Evolutionary conservation across 202 grass and related monocot genomes (phyloP), one percentile per base, ranked within the genome.

Genomic region (Panicum virgatum): DNA sequence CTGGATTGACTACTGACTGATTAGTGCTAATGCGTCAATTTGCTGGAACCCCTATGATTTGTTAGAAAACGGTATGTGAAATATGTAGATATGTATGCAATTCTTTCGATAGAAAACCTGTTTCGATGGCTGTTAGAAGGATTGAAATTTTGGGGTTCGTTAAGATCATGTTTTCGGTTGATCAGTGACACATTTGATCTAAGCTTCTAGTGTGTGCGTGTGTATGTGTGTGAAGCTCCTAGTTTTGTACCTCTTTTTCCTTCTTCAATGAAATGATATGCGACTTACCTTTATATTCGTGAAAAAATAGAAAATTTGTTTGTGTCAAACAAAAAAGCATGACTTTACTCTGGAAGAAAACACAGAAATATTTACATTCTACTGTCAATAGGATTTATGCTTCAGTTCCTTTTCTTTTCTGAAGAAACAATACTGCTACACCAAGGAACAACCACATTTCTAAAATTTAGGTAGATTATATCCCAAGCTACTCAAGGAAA

Each of bases 381-480:
- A 51, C 12, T 19, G 39, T 60, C 9, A 0, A 16, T 66, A 53
- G 37, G 4, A 26, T 80, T 43, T 38, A 29, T 69, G 14, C 6
- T 0, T 18, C 27, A 13, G 7, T 23, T 47, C 46, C 8, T 79
- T 82, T 82, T 44, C 4, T 59, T 61, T 29, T 65, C 6, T 62
- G 57, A 62, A 62, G 7, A 27, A 52, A 51, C 27, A 39, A 3
- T 50, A 9, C 32, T 34, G 32, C 32, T 34, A 34, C 32, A 34
- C 32, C 32, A 34, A 34, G 32, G 32, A 34, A 34, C 32, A 73
- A 15, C 10, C 14, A 16, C 19, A 9, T 37, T 67, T 84, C 39
- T 84, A 57, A 47, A 69, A 77, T 38, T 10, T 60, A n/a, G 37
- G 9, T 60, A n/a, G 13, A 59, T 50, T 50, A 50, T 84, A 78